Evolutionary conservation across 495 filamentous ascomycete genomes (phyloP).

Genomic region (Hyaloscypha hepaticicola): DNA sequence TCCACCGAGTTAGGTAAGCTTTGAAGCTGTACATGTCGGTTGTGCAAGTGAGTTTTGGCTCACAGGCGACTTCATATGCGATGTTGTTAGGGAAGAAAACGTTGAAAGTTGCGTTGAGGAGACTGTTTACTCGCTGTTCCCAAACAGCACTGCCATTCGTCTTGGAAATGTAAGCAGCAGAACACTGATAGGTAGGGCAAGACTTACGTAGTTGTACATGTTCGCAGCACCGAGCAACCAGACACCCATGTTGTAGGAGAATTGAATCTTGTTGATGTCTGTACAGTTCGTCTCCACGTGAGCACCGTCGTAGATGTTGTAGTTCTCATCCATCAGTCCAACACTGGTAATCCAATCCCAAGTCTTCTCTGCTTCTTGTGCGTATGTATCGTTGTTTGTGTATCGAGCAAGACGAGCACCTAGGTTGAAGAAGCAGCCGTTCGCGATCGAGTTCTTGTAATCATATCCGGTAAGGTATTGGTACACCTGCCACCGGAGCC

Average conservation of each 20-base stretch:
- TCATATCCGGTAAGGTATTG: constrained; percentile 74
- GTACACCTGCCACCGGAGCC: constrained; percentile 83
- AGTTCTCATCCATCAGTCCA: constrained; percentile 62
- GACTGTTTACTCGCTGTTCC: constrained; percentile 20
- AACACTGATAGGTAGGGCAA: not conserved
- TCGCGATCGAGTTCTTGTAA: constrained; percentile 90
- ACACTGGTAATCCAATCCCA: constrained; percentile 69
- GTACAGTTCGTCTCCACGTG: constrained; percentile 64
- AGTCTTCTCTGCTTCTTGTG: constrained; percentile 67
- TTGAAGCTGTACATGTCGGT: constrained; percentile 84
- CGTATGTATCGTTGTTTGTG: constrained; percentile 75
- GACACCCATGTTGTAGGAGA: constrained; percentile 77
- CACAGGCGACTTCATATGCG: constrained; percentile 75
- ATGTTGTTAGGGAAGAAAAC: constrained; percentile 56
- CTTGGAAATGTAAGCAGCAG: constrained; percentile 8
- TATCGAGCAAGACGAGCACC: constrained; percentile 76
- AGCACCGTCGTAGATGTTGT: constrained; percentile 73
- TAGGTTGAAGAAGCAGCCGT: constrained; percentile 84
- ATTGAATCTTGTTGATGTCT: constrained; percentile 61
- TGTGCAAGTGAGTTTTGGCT: constrained; percentile 60
- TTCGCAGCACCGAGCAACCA: constrained; percentile 70
- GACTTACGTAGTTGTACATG: constrained; percentile 71
- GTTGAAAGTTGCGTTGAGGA: constrained; percentile 33
- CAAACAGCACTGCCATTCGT: constrained; percentile 38
- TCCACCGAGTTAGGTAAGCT: constrained; percentile 80